phyloP scores from a whole-genome alignment of 495 filamentous ascomycete species.

The Cercophora newfieldiana region DNA sequence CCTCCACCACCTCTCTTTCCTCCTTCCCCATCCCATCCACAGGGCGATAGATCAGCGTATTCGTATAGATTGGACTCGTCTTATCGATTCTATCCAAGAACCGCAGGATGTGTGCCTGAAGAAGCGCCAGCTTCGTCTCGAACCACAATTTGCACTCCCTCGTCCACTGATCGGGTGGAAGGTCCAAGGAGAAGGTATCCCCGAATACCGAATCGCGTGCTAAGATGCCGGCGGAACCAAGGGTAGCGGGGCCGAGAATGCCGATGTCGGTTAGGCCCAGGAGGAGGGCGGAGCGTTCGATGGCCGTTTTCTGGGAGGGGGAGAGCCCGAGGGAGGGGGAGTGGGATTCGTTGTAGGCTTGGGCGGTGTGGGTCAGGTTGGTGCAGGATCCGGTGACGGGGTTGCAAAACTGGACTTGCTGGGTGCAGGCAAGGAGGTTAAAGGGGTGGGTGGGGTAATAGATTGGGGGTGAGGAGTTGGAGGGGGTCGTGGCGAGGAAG shows the following conservation, averaged over 20 bases:
- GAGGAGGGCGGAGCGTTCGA: conserved; percentile 13
- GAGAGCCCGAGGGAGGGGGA: neutral
- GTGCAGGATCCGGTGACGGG: neutral
- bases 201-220: conserved; percentile 12
- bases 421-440: conserved; percentile 12
- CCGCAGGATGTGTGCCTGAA: conserved; percentile 14
- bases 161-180: conserved; percentile 12
- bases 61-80: conserved; percentile 6
- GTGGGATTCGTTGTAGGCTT: conserved; percentile 13
- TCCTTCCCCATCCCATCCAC: neutral
- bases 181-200: conserved; percentile 4
- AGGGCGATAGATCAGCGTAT: conserved; percentile 9
- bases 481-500: conserved; percentile 9
- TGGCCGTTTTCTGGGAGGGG: neutral
- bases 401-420: conserved; percentile 20
- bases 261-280: conserved; percentile 12
- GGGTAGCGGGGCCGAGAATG: conserved; percentile 7
- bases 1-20: neutral
- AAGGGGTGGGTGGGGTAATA: conserved; percentile 13
- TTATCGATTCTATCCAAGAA: conserved; percentile 11
- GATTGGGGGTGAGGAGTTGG: neutral
- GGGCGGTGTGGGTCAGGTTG: conserved; percentile 8
- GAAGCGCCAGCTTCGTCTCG: conserved; percentile 9
- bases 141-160: conserved; percentile 9
- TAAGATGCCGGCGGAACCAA: conserved; percentile 4